Base-by-base conservation (phyloP, 176 grass and related monocot species). In the Eragrostis nindensis region DNA sequence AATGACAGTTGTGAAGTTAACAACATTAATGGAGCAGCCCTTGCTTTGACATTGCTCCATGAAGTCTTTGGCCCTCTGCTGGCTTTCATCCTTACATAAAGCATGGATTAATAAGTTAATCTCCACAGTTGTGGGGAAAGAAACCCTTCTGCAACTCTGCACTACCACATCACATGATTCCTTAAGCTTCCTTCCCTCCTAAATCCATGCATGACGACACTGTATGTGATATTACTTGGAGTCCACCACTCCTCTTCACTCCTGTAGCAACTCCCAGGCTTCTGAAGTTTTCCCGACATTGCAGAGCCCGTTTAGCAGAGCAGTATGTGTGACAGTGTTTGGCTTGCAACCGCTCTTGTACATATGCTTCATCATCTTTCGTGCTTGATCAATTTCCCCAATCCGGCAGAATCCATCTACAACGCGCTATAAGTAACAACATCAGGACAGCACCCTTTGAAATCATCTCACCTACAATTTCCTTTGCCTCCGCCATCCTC, bases 1-100 rank as follows among this genome's bases (percentile, higher is more conserved):
- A 70, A 98, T 98, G 66, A 95, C 86, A 68, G 95, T 95, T 30
- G 95, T 98, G 62, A 98, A 98, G 82, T 93, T 98, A 38, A 98
- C 81, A 70, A 98, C 95, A 91, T 91, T 98, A 78, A 98, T 89
- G 21, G 82, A 55, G 64, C 92, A 93, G 19, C 92, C 95, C 66
- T 94, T 98, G 66, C 88, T 92, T 69, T 94, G 92, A 74, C 95
- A 98, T 66, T 84, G 77, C 64, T 98, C 92, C 95, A 98, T 92
- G 80, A 98, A 98, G 49, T 66, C 86, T 81, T 94, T 98, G 14
- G 90, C n/a, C 95, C 65, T 94, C 84, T 68, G 69, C 78, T 25
- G 80, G 81, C 22, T 89, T 92, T 47, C 74, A 59, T 93, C 78
- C 27, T 73, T 81, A 70, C 95, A 98, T 70, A 98, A 75, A 4